phyloP scores from a whole-genome alignment of 208 protist species.

The Zelonia costaricensis region DNA sequence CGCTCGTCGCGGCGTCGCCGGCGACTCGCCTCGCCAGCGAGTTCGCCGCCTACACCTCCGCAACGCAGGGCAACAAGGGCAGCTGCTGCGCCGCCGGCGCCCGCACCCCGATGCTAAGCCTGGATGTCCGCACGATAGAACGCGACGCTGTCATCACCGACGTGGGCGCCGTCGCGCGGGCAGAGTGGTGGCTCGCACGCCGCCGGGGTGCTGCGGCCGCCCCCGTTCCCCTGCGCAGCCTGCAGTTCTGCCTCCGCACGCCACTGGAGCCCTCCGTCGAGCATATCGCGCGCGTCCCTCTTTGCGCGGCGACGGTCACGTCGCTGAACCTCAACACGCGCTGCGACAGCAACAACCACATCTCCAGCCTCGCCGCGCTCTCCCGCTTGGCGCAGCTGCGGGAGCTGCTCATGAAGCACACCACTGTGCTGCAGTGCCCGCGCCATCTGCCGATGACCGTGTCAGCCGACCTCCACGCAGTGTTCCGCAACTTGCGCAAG shows the following conservation, averaged over 20 bases:
- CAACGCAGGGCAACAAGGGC: background rate
- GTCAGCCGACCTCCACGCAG: slow-evolving; percentile 22
- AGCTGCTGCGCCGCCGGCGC: background rate
- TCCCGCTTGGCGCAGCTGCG: slow-evolving; percentile 25
- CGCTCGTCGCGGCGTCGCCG: too few species aligned
- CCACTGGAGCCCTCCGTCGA: slow-evolving; percentile 20
- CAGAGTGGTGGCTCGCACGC: slow-evolving; percentile 29
- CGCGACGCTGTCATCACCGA: slow-evolving; percentile 20
- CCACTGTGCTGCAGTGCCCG: slow-evolving; percentile 12
- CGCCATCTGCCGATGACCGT: slow-evolving; percentile 13
- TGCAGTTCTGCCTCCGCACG: slow-evolving; percentile 22
- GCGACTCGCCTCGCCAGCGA: background rate
- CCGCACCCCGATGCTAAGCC: slow-evolving; percentile 7
- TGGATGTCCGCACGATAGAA: slow-evolving; percentile 9
- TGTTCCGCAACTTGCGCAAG: slow-evolving; percentile 25
- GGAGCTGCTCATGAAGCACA: slow-evolving; percentile 34
- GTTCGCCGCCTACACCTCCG: background rate
- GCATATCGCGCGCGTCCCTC: slow-evolving; percentile 23
- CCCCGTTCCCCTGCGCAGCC: slow-evolving; percentile 21
- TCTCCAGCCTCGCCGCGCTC: slow-evolving; percentile 22
- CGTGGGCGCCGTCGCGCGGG: slow-evolving; percentile 5
- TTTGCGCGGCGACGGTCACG: slow-evolving; percentile 23
- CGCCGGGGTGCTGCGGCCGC: background rate
- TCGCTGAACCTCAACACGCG: slow-evolving; percentile 26
- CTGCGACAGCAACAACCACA: slow-evolving; percentile 23